Evolutionary conservation across 805 yeast genomes (phyloP).

Genomic region (Wickerhamiella parazyma): DNA sequence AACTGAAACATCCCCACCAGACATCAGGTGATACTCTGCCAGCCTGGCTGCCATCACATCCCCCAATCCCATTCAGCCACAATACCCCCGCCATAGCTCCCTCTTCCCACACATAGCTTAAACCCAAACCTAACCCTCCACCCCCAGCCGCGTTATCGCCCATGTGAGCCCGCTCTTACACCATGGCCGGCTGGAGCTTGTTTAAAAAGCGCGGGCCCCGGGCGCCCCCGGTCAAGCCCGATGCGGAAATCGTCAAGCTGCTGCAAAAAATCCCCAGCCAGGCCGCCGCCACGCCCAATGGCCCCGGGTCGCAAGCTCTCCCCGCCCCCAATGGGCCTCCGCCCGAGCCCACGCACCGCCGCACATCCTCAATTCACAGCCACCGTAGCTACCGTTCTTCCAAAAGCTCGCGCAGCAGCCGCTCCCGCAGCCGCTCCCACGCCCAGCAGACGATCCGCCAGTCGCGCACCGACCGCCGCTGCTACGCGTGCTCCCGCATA

Average conservation of each 20-base stretch:
- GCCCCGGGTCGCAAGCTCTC: too few relatives aligned
- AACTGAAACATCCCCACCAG: not conserved
- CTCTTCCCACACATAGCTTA: too few relatives aligned
- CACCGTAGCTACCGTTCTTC: constrained; percentile 2
- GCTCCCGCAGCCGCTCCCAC: not conserved
- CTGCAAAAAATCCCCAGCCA: constrained; percentile 2
- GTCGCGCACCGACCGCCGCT: constrained; percentile 10
- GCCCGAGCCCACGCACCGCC: constrained; percentile 4
- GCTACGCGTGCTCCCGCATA: constrained; percentile 16
- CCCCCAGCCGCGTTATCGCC: too few relatives aligned
- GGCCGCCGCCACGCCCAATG: constrained; percentile 2
- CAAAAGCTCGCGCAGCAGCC: not conserved
- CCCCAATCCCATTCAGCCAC: too few relatives aligned
- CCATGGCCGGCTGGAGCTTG: constrained; percentile 8
- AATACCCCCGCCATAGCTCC: too few relatives aligned
- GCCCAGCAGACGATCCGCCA: not conserved
- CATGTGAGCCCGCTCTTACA: not conserved
- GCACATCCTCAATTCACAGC: constrained; percentile 5
- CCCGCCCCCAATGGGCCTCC: too few relatives aligned
- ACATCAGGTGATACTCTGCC: too few relatives aligned
- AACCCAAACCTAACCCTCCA: not conserved
- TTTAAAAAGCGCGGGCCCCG: constrained; percentile 1
- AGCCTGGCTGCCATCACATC: too few relatives aligned
- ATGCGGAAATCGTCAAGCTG: constrained; percentile 1
- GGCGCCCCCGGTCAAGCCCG: not conserved